These are phyloP conservation scores for Hypomontagnella submonticulosa DNA, from an alignment of 495 filamentous ascomycete genomes.

Conservation along the genomic window DNA sequence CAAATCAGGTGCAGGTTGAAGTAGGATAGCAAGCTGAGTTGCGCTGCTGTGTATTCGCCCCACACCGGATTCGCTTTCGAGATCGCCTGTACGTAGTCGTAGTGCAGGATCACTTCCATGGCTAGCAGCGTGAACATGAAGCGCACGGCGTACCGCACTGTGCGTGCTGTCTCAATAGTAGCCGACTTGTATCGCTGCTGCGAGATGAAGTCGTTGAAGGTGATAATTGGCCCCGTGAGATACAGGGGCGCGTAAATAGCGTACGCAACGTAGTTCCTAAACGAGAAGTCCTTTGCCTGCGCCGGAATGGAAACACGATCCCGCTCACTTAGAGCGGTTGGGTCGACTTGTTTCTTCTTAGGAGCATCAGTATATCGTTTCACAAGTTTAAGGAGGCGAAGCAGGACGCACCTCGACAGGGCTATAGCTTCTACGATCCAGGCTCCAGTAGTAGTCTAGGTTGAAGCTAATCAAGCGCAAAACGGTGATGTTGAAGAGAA, in stretches of 20 bases:
- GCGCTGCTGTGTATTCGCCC: conserved; percentile 85
- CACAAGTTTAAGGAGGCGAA: conserved; percentile 14
- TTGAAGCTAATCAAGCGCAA: conserved; percentile 96
- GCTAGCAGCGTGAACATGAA: conserved; percentile 81
- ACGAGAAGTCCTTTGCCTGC: conserved; percentile 73
- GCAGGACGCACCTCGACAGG: conserved; percentile 81
- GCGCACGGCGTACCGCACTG: conserved; percentile 81
- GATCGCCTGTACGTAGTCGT: conserved; percentile 93
- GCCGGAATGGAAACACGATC: conserved; percentile 85
- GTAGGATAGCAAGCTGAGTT: conserved; percentile 90
- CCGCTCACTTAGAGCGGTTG: conserved; percentile 81
- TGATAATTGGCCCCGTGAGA: conserved; percentile 90
- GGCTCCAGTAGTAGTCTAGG: conserved; percentile 94
- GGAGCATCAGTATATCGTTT: conserved; percentile 65
- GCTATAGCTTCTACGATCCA: conserved; percentile 70
- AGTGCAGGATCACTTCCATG: conserved; percentile 96
- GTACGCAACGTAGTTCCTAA: conserved; percentile 88
- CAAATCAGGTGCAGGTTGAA: conserved; percentile 98
- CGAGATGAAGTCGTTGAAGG: conserved; percentile 98
- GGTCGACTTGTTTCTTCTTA: conserved; percentile 99
- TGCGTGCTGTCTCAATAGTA: conserved; percentile 73
- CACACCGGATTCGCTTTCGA: conserved; percentile 81
- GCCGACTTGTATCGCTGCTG: conserved; percentile 77
- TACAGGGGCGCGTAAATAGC: conserved; percentile 92
- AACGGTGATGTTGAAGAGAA: conserved; percentile 97